These are phyloP conservation scores for Fusarium anthophilum DNA, from an alignment of 2,329 filamentous ascomycete genomes.

Conservation along the genomic window DNA sequence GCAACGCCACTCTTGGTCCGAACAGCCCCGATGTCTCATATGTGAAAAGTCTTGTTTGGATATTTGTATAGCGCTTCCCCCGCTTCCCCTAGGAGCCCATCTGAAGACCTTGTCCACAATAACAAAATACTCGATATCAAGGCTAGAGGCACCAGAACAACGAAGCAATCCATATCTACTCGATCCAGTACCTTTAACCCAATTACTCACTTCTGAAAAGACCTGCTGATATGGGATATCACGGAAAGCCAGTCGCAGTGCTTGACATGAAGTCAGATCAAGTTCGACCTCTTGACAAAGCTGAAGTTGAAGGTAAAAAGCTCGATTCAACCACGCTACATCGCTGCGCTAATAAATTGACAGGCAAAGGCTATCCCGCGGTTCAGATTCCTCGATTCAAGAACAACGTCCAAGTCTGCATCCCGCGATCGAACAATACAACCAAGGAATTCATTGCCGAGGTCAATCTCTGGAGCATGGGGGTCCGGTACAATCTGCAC, in stretches of 20 bases:
- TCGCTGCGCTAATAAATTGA: no score
- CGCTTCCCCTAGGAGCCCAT: not conserved
- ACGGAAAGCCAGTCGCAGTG: not conserved
- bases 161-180: not conserved
- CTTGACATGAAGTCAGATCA: not conserved
- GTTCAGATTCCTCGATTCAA: not conserved
- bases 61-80: not conserved
- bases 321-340: no score
- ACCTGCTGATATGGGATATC: fast-evolving
- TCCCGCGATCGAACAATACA: fast-evolving
- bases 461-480: not conserved
- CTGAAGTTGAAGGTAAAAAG: not conserved
- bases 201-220: not conserved
- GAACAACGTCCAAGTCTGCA: not conserved
- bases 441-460: not conserved
- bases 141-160: fast-evolving
- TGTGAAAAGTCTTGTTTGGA: not conserved
- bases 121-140: no score
- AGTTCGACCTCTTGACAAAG: not conserved
- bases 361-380: not conserved
- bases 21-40: no score
- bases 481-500: not conserved
- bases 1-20: not conserved
- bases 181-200: no score
- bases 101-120: not conserved